Percentiles rank a stretch among this genome's conserved stretches.
phyloP scores from a whole-genome alignment of 345 rosid species.

The Hibiscus trionum region DNA sequence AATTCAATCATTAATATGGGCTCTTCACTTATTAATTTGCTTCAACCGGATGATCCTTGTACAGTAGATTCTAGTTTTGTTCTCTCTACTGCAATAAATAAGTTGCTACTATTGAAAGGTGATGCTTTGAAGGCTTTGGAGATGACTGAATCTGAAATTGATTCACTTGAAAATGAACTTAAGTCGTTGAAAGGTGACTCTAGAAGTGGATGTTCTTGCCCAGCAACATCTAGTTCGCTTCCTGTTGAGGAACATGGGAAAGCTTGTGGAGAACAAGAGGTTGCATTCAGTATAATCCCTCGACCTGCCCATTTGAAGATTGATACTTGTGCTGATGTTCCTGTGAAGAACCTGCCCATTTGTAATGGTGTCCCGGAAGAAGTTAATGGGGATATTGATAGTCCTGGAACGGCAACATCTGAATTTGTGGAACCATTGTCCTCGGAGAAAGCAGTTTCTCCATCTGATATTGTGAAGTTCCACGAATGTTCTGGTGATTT shows the following conservation, averaged over 20 bases:
- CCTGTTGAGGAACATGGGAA: conserved; percentile 18
- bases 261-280: conserved; percentile 25
- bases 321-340: conserved; percentile 30
- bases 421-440: conserved; percentile 35
- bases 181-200: conserved; percentile 39
- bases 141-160: conserved; percentile 80
- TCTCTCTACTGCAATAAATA: conserved; percentile 47
- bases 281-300: conserved; percentile 19
- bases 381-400: conserved; percentile 43
- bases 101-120: conserved; percentile 54
- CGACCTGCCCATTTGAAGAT: conserved; percentile 44
- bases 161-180: conserved; percentile 69
- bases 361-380: conserved; percentile 34
- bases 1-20: conserved; percentile 46
- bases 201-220: conserved; percentile 24
- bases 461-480: conserved; percentile 20
- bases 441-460: conserved; percentile 19
- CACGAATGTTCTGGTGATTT: conserved; percentile 23
- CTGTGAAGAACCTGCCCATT: conserved; percentile 23
- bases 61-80: conserved; percentile 50
- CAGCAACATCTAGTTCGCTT: conserved; percentile 30
- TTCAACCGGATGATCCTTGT: conserved; percentile 55
- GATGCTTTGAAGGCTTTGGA: conserved; percentile 65
- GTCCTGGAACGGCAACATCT: conserved; percentile 66
- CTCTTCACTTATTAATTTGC: conserved; percentile 51